Evolutionary conservation across 2,329 filamentous ascomycete genomes (phyloP), one percentile per base, ranked within the genome.

Genomic region (Ampelomyces quisqualis): DNA sequence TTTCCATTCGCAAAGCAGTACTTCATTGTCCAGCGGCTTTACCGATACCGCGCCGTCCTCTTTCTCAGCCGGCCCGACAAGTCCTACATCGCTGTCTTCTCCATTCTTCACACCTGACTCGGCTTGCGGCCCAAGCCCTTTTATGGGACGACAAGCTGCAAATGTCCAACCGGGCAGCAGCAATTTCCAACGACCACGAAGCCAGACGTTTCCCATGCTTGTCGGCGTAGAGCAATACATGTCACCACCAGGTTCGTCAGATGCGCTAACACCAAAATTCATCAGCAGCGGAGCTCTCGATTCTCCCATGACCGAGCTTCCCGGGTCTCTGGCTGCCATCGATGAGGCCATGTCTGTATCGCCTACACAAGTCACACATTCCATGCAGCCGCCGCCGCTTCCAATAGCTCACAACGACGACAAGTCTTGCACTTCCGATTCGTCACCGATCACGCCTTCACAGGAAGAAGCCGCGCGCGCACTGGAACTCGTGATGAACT

Each of bases 381-480:
- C 69, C 10, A 75, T 75, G 72, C 70, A 73, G 31, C 72, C 73
- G 13, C 73, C 70, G 33, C 72, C 69, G 29, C 57, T 71, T n/a
- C 72, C 70, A 63, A 70, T 27, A 60, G 52, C 52, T 13, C 44
- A 55, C 23, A 43, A 29, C 18, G 51, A 55, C 7, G 57, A 62
- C 20, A 60, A 54, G 32, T 40, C 40, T 9, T 49, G 49, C 18
- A 45, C 45, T 7, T n/a, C 38, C 8, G 49, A 53, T 17, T 64
- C 22, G 72, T 81, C 24, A 72, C 80, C 46, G 77, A 78, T 27
- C 77, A 81, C 34, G 77, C 84, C 78, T 70, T 86, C 85, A 2
- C 86, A 90, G 53, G 90, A 96, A 55, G 90, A 97, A 65, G 90
- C 90, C 3, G 80, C 87, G 26, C 79, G 82, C 36, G 91, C 90